A percentile compares a stretch with the other conserved stretches of the same genome.
Conservation (phyloP, 257 asterid species). For the Plantago ovata region DNA sequence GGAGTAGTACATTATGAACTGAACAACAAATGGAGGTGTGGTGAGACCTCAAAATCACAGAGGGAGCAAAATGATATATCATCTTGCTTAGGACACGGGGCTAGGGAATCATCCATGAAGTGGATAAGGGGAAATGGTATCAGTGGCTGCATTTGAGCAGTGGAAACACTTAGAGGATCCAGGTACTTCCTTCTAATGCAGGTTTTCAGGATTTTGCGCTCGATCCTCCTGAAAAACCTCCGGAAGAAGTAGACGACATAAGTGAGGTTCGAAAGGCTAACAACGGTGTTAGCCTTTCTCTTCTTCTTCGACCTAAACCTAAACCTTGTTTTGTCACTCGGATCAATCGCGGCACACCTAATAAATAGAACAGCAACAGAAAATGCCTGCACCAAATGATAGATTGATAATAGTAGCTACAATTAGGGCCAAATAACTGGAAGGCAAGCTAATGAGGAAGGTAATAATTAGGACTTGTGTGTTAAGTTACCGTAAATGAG, state of each 20-base stretch:
- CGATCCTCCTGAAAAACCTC: slow-evolving; percentile 65
- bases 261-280: slow-evolving; percentile 32
- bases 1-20: too few species aligned
- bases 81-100: slow-evolving; percentile 51
- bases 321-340: slow-evolving; percentile 70
- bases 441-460: too few species aligned
- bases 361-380: slow-evolving; percentile 63
- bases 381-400: slow-evolving; percentile 46
- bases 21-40: background rate
- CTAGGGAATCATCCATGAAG: slow-evolving; percentile 54
- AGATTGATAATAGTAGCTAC: too few species aligned
- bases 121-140: slow-evolving; percentile 59
- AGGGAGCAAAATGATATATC: slow-evolving; percentile 80
- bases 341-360: slow-evolving; percentile 80
- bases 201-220: slow-evolving; percentile 65
- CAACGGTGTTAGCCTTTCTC: slow-evolving; percentile 17
- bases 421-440: background rate
- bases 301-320: slow-evolving; percentile 60
- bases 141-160: slow-evolving; percentile 55
- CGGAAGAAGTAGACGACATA: slow-evolving; percentile 38
- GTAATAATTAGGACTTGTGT: background rate
- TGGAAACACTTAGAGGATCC: slow-evolving; percentile 54
- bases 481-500: slow-evolving; percentile 65
- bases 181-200: slow-evolving; percentile 83
- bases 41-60: slow-evolving; percentile 78